These are phyloP conservation scores for Sabuloglossum arenarium DNA, from an alignment of 495 filamentous ascomycete species.

Conservation along the genomic window DNA sequence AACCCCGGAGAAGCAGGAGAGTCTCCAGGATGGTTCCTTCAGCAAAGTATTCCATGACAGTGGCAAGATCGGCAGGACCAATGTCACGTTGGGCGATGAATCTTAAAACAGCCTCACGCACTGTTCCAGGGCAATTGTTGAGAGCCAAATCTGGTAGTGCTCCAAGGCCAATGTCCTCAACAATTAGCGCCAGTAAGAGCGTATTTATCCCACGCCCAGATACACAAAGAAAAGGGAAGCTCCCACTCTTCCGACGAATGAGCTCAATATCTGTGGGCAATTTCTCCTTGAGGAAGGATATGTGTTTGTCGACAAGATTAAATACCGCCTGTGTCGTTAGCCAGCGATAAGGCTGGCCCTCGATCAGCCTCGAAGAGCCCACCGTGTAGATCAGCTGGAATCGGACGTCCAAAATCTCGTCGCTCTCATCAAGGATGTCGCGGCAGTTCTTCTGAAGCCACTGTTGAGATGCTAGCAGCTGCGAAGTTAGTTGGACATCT, in stretches of 20 bases:
- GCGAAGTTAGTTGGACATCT: slow-evolving; percentile 17
- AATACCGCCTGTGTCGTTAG: background rate
- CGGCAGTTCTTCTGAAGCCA: slow-evolving; percentile 25
- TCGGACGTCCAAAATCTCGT: slow-evolving; percentile 27
- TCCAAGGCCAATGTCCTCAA: background rate
- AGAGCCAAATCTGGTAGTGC: background rate
- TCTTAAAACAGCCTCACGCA: background rate
- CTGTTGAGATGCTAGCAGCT: slow-evolving; percentile 24
- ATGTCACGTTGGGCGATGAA: background rate
- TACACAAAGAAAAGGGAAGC: background rate
- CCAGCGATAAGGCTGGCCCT: slow-evolving; percentile 18
- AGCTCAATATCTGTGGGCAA: background rate
- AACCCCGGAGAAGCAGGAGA: slow-evolving; percentile 20
- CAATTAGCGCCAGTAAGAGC: background rate
- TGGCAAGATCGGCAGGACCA: background rate
- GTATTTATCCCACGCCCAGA: background rate
- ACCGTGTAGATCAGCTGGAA: slow-evolving; percentile 20
- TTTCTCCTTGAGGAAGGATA: background rate
- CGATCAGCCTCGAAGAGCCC: slow-evolving; percentile 12
- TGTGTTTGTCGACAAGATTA: background rate
- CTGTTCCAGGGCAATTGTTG: background rate
- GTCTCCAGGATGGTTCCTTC: slow-evolving; percentile 1
- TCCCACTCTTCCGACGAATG: background rate
- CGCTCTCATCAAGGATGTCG: slow-evolving; percentile 36
- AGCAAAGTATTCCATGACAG: background rate